These are phyloP conservation scores for Aureobasidium sp. DNA, from an alignment of 2,329 filamentous ascomycete species.

Conservation along the genomic window DNA sequence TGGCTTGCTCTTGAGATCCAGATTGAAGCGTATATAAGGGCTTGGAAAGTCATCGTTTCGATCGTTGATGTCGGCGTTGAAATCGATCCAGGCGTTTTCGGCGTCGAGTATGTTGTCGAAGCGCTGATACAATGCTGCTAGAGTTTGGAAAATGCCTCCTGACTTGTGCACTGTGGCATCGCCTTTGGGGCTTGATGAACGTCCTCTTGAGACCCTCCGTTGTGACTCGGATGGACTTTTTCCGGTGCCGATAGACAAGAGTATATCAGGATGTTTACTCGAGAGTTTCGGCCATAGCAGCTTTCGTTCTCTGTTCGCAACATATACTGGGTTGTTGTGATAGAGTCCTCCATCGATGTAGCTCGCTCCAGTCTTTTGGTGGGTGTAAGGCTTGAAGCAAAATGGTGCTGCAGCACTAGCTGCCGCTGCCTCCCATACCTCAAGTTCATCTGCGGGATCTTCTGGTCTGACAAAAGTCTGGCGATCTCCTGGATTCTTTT, in stretches of 20 bases:
- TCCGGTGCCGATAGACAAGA: slow-evolving; percentile 30
- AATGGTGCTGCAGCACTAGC: slow-evolving; percentile 46
- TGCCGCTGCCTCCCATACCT: slow-evolving; percentile 47
- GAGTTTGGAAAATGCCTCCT: neutral
- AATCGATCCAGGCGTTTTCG: slow-evolving; percentile 31
- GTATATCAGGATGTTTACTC: slow-evolving; percentile 27
- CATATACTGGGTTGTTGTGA: slow-evolving; percentile 45
- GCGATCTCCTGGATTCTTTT: slow-evolving; percentile 23
- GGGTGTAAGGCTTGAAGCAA: slow-evolving; percentile 47
- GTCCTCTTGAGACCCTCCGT: neutral
- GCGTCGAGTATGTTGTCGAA: slow-evolving; percentile 31
- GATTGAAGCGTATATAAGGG: slow-evolving; percentile 32
- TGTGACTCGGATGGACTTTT: slow-evolving; percentile 25
- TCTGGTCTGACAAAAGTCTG: slow-evolving; percentile 38
- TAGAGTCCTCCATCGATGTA: slow-evolving; percentile 47
- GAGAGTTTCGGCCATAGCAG: slow-evolving; percentile 30
- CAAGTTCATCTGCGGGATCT: slow-evolving; percentile 34
- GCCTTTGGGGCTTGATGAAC: neutral
- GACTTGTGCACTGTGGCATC: neutral
- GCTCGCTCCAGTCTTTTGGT: slow-evolving; percentile 39
- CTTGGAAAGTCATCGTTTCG: neutral
- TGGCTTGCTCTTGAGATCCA: slow-evolving; percentile 23
- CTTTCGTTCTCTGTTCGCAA: slow-evolving; percentile 42
- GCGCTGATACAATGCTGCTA: slow-evolving; percentile 17
- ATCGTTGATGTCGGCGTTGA: slow-evolving; percentile 23